Evolutionary conservation across 2,329 filamentous ascomycete genomes (phyloP), one percentile per base, ranked within the genome.

Genomic region (Colletotrichum sublineola): DNA sequence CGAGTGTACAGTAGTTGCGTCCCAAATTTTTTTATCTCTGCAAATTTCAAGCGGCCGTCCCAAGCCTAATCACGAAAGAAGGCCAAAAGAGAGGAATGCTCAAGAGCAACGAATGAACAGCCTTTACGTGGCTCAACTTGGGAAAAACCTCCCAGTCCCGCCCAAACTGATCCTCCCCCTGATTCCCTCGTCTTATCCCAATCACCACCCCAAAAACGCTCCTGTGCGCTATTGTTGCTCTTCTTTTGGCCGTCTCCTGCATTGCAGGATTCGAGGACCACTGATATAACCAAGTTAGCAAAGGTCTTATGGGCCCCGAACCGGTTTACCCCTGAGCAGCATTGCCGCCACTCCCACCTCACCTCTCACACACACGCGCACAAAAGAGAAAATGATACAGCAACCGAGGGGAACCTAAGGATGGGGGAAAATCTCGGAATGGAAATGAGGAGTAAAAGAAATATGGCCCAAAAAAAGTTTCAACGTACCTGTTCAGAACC

Each of bases 71-170:
- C 52, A 72, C 44, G 36, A 36, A 31, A 55, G 63, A 56, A 60
- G 36, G 29, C 53, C 36, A 55, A n/a, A 44, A 55, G 38, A 63
- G 33, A 46, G 52, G 31, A n/a, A 38, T 71, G 55, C 50, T 24
- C 62, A 53, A 67, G 33, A 62, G 56, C 56, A 73, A 38, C 67
- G 71, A 73, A 73, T 73, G 67, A 71, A 62, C 61, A 42, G 71
- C 67, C 67, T 56, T 73, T 71, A 67, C 67, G 71, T 73, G 71
- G 71, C 70, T 71, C 58, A 73, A 71, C 61, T 73, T 56, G 71
- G 60, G 60, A 68, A 56, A 71, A 73, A 57, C 71, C 67, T 63
- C 61, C 61, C 55, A 67, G 46, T 67, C 71, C 71, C 61, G 67
- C 71, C 53, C 42, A 58, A 38, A 24, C 31, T 50, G 42, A 36